A percentile compares a stretch with the other conserved stretches of the same genome.
These are phyloP conservation scores for Carex littledalei DNA, from an alignment of 176 grass and related monocot species.

Conservation along the genomic window DNA sequence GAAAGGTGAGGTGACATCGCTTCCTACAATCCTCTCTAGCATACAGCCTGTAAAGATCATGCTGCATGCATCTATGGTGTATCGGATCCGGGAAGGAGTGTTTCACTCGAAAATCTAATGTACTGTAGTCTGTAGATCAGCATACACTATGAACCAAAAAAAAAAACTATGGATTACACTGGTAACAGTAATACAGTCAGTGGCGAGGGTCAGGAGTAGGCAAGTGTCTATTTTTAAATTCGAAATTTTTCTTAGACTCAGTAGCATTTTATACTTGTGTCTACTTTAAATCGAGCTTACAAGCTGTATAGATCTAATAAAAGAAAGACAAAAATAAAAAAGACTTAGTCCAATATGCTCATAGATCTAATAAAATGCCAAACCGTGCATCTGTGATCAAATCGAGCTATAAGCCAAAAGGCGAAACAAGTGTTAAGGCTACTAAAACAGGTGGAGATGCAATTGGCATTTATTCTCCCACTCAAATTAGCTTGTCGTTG, in stretches of 20 bases:
- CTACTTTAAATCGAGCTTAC: too few relatives aligned
- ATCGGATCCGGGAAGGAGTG: not conserved
- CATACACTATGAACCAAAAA: not conserved
- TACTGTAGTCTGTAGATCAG: not conserved
- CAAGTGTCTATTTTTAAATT: too few relatives aligned
- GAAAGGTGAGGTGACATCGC: too few relatives aligned
- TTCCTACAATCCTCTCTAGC: not conserved
- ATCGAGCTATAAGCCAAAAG: not conserved
- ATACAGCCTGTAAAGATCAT: conserved; percentile 4
- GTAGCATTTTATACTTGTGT: too few relatives aligned
- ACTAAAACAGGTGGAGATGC: conserved; percentile 16
- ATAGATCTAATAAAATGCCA: not conserved
- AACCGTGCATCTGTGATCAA: not conserved
- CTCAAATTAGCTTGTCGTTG: conserved; percentile 19
- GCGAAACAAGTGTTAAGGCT: not conserved
- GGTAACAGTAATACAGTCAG: too few relatives aligned
- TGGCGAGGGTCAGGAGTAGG: too few relatives aligned
- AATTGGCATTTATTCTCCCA: conserved; percentile 11
- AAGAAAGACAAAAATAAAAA: too few relatives aligned
- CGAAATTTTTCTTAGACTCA: too few relatives aligned
- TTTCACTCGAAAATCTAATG: not conserved
- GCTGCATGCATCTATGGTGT: not conserved
- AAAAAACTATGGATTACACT: too few relatives aligned
- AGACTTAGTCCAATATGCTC: too few relatives aligned
- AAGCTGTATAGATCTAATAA: too few relatives aligned